Evolutionary conservation across 2,329 filamentous ascomycete species (phyloP).

Genomic region (Parastagonospora avenae): DNA sequence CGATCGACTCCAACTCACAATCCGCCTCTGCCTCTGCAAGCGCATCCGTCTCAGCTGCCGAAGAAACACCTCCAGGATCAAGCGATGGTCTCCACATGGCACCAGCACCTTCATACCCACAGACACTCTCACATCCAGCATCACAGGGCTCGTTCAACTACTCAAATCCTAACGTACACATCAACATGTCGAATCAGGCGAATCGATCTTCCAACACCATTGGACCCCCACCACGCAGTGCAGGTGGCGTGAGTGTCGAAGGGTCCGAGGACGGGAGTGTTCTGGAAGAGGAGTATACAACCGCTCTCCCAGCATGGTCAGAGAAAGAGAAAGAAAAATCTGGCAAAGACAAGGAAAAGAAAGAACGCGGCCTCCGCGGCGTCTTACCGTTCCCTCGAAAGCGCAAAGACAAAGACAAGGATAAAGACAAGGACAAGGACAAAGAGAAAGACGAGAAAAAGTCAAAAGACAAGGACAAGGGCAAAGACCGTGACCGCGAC

Average conservation of each 20-base stretch:
- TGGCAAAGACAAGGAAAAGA: constrained; percentile 45
- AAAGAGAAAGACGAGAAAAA: constrained; percentile 17
- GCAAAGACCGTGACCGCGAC: constrained; percentile 25
- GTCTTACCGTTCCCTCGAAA: constrained; percentile 46
- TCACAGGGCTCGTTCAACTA: constrained; percentile 26
- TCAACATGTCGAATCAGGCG: constrained; percentile 28
- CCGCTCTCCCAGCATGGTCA: constrained; percentile 43
- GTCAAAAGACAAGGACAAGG: constrained; percentile 33
- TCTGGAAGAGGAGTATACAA: constrained; percentile 46
- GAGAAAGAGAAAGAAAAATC: constrained; percentile 37
- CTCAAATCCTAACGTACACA: constrained; percentile 31
- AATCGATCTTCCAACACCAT: constrained; percentile 25
- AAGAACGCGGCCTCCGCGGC: constrained; percentile 46
- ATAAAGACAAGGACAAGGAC: constrained; percentile 25
- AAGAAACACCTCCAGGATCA: constrained; percentile 44
- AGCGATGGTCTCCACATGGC: constrained; percentile 45
- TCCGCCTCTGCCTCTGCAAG: constrained; percentile 38
- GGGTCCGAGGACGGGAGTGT: constrained; percentile 43
- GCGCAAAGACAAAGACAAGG: constrained; percentile 34
- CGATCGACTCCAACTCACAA: constrained; percentile 30
- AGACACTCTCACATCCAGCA: constrained; percentile 30
- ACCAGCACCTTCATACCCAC: constrained; percentile 35
- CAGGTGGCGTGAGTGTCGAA: constrained; percentile 34
- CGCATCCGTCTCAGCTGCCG: constrained; percentile 38
- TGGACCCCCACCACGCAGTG: constrained; percentile 32